Base-by-base conservation (phyloP, 2,329 filamentous ascomycete species). In the Dactylonectria estremocensis region DNA sequence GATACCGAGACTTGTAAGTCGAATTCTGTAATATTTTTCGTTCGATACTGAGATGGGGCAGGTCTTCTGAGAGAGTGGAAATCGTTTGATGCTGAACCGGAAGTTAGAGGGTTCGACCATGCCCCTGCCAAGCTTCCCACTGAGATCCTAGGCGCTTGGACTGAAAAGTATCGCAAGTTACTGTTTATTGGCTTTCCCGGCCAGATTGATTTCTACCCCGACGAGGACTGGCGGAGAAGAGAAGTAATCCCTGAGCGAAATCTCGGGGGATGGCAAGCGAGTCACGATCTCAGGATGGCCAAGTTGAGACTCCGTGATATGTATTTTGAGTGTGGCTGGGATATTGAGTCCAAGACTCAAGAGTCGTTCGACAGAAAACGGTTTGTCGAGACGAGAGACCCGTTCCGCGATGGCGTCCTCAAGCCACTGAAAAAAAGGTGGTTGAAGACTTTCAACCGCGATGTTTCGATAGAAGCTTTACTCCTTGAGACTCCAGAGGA, bases 241-340 rank as follows among this genome's bases (percentile, higher is more conserved):
- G 45, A 40, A 13, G 3, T 3, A 6, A n/a, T 40, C 8, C 14
- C 18, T 5, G 24, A 61, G n/a, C 35, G n/a, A 7, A 24, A 35
- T 7, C 37, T 54, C 4, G 58, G 48, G 11, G 7, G 14, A 6
- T 54, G 22, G 49, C 24, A 61, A 28, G 37, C 58, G 9, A 5
- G 9, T 3, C 37, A 61, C 10, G 49, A 61, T 16, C 10, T 46
- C 3, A 45, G 49, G n/a, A 54, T 46, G 24, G 58, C 49, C 1
- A 13, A 45, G n/a, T 49, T 54, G 22, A 53, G 31, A 43, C 18
- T 54, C 5, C 49, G 49, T 1, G 49, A 61, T 11, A 54, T 61
- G 24, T 61, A 54, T 24, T 22, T 53, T 16, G 58, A 61, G n/a
- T 61, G 58, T 16, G 58, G 58, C 10, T 61, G 49, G 49, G 49